Percentiles rank a stretch among this genome's conserved stretches.
Conservation (phyloP, 108 stramenopile species). For the Stephanodiscus minutulus region DNA sequence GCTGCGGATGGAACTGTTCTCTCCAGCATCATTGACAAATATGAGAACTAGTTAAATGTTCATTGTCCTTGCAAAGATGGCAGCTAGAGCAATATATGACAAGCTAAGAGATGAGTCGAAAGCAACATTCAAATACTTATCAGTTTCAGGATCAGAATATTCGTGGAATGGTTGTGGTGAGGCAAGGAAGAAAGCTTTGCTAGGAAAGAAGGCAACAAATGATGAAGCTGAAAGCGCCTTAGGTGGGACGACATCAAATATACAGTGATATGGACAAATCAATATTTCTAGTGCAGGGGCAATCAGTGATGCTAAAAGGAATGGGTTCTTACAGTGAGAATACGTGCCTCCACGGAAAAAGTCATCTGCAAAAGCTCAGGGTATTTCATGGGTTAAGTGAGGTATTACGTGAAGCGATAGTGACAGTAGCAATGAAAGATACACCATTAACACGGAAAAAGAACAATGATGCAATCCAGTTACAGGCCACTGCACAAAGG, state of each 20-base stretch:
- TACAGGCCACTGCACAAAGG: too few relatives aligned
- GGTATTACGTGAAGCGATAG: too few relatives aligned
- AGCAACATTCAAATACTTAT: constrained; percentile 23
- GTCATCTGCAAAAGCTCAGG: too few relatives aligned
- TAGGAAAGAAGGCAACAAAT: constrained; percentile 27
- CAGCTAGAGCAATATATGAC: background rate
- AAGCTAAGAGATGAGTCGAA: constrained; percentile 20
- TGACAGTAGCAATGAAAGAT: too few relatives aligned
- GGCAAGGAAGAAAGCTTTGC: background rate
- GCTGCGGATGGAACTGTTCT: background rate
- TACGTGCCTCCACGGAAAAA: too few relatives aligned
- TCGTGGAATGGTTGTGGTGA: constrained; percentile 1
- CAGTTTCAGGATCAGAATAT: background rate
- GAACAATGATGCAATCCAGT: too few relatives aligned
- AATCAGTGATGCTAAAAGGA: too few relatives aligned
- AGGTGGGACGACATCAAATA: background rate
- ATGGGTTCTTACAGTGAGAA: too few relatives aligned
- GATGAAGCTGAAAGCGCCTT: constrained; percentile 24
- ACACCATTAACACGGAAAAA: too few relatives aligned
- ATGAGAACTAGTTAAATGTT: constrained; percentile 6
- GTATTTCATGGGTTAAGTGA: too few relatives aligned
- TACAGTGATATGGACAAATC: too few relatives aligned
- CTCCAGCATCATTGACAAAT: constrained; percentile 10
- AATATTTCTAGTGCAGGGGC: too few relatives aligned
- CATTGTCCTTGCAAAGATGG: constrained; percentile 5